Percentiles rank a stretch among this genome's conserved stretches.
Conservation (phyloP, 257 asterid genomes). For the Ballota nigra region DNA sequence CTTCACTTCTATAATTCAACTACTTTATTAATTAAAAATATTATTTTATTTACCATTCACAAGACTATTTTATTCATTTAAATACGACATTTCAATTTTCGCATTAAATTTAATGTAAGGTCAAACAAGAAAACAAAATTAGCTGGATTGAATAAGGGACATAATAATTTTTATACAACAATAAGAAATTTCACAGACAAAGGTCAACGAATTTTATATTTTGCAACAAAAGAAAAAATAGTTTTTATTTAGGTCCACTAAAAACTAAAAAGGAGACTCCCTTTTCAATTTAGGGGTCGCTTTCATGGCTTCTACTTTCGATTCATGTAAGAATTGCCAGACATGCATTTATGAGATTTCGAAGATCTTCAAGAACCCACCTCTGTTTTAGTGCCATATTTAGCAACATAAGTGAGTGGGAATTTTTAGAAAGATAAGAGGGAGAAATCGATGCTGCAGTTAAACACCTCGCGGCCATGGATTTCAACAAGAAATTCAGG, state of each 20-base stretch:
- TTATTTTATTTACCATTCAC: too few relatives aligned
- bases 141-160: too few relatives aligned
- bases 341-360: conserved; percentile 26
- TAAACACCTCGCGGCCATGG: conserved; percentile 51
- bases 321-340: not conserved
- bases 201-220: too few relatives aligned
- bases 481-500: conserved; percentile 38
- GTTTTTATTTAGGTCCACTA: not conserved
- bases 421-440: conserved; percentile 3
- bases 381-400: conserved; percentile 11
- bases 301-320: too few relatives aligned
- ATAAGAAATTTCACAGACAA: too few relatives aligned
- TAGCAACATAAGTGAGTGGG: not conserved
- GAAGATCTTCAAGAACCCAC: conserved; percentile 31
- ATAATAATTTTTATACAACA: too few relatives aligned
- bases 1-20: too few relatives aligned
- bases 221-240: not conserved
- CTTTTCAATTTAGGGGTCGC: not conserved
- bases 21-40: too few relatives aligned
- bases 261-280: not conserved
- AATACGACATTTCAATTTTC: too few relatives aligned
- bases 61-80: too few relatives aligned
- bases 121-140: too few relatives aligned
- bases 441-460: conserved; percentile 58
- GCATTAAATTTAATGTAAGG: too few relatives aligned